Evolutionary conservation across 306 rosid genomes (phyloP), one percentile per base, ranked within the genome.

Genomic region (Acmispon strigosus): DNA sequence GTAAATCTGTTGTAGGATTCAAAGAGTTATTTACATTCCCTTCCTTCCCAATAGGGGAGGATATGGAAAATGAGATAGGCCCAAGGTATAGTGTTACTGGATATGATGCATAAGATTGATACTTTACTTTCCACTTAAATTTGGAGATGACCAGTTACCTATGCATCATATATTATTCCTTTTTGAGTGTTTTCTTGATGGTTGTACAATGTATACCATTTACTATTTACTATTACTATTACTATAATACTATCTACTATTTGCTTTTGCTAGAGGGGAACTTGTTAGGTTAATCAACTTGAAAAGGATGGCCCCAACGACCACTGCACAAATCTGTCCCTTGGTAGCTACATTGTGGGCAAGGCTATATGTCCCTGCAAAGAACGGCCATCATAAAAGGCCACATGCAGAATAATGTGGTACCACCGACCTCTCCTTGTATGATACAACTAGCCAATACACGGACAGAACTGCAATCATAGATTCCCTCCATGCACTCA

Each of bases 261-360:
- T 24, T 62, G 13, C 55, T 59, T 16, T 59, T 16, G 37, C 8
- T 32, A 5, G 4, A 34, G 16, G 66, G 69, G 34, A 54, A 63
- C 17, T 67, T 14, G 13, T 36, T 42, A 54, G 5, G 55, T 36
- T 24, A 63, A 82, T 56, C 1, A 73, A 42, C 12, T 49, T 52
- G 8, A 70, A 49, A 62, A 13, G 62, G 7, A 52, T 70, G 86
- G 77, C 20, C 71, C 84, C 80, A 76, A 70, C 51, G 12, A 61
- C 18, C 77, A 50, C 70, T 56, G 72, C 58, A 76, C 27, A 70
- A 78, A 76, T 54, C 55, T 67, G 87, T 79, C 77, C 68, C 72
- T 27, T 65, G 74, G 74, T 65, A 55, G 63, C 74, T 66, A 70
- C 47, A 66, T 58, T 64, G 75, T 78, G 81, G 78, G 72, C 67